A percentile compares a stretch with the other conserved stretches of the same genome.
Evolutionary conservation across 2,329 filamentous ascomycete genomes (phyloP).

Genomic region (Triangularia verruculosa): DNA sequence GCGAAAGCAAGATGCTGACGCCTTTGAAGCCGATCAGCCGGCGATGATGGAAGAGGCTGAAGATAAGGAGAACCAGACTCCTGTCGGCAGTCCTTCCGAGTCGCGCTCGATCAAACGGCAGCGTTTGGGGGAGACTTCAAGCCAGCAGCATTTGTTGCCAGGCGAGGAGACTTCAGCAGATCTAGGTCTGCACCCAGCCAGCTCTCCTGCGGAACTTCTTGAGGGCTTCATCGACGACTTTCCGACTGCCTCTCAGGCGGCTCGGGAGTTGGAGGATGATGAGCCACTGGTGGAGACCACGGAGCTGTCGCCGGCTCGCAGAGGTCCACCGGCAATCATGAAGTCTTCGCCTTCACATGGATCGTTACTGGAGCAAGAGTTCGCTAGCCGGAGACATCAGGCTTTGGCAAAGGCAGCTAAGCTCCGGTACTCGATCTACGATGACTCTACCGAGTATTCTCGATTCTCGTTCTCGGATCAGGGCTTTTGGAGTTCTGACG

Average conservation of each 20-base stretch:
- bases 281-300: background rate
- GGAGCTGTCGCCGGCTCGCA: background rate
- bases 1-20: slow-evolving; percentile 21
- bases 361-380: background rate
- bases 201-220: slow-evolving; percentile 23
- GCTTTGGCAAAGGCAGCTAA: background rate
- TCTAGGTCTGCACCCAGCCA: slow-evolving; percentile 11
- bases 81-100: background rate
- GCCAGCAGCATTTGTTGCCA: background rate
- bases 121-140: background rate
- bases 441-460: slow-evolving; percentile 8
- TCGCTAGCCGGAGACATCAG: background rate
- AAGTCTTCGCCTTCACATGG: background rate
- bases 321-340: background rate
- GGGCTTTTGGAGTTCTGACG: slow-evolving; percentile 35
- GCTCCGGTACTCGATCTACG: background rate
- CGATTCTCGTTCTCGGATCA: slow-evolving; percentile 44
- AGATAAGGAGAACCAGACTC: slow-evolving; percentile 6
- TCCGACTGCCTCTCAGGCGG: slow-evolving; percentile 42
- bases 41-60: slow-evolving; percentile 11
- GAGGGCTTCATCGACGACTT: slow-evolving; percentile 33
- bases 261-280: slow-evolving; percentile 43
- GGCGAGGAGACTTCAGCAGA: background rate
- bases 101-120: background rate
- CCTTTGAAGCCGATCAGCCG: background rate